Conservation (phyloP, 805 yeast genomes). For the Wickerhamomyces alni region DNA sequence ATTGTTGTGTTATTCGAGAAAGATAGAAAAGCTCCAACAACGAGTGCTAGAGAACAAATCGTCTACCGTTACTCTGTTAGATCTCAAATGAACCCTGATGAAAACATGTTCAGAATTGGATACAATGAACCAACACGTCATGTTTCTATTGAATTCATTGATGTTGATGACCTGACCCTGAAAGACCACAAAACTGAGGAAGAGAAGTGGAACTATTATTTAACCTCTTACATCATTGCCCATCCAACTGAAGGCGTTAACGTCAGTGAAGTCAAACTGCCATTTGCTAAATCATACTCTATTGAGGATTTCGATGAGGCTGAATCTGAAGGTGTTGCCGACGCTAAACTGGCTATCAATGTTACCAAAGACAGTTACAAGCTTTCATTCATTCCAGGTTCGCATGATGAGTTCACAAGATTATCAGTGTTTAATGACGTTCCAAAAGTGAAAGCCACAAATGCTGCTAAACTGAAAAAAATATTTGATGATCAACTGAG, state of each 20-base stretch:
- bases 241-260: conserved; percentile 97
- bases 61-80: conserved; percentile 86
- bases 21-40: conserved; percentile 57
- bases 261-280: conserved; percentile 67
- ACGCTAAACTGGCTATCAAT: conserved; percentile 70
- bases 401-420: conserved; percentile 75
- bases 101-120: conserved; percentile 86
- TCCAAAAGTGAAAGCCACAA: conserved; percentile 23
- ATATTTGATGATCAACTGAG: conserved; percentile 31
- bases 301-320: conserved; percentile 40
- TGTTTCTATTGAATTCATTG: conserved; percentile 75
- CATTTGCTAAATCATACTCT: conserved; percentile 58
- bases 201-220: conserved; percentile 87
- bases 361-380: conserved; percentile 75
- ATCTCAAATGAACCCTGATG: conserved; percentile 74
- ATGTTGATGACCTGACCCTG: conserved; percentile 82
- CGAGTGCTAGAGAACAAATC: conserved; percentile 84
- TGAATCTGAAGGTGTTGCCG: conserved; percentile 53
- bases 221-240: conserved; percentile 88
- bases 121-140: conserved; percentile 47
- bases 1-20: conserved; percentile 75
- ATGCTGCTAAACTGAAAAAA: conserved; percentile 29
- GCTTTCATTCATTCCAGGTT: conserved; percentile 70
- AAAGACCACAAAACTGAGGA: conserved; percentile 63
- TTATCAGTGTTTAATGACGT: conserved; percentile 41